phyloP scores from a whole-genome alignment of 1,139 yeast genomes.

The Lipomyces yarrowii region DNA sequence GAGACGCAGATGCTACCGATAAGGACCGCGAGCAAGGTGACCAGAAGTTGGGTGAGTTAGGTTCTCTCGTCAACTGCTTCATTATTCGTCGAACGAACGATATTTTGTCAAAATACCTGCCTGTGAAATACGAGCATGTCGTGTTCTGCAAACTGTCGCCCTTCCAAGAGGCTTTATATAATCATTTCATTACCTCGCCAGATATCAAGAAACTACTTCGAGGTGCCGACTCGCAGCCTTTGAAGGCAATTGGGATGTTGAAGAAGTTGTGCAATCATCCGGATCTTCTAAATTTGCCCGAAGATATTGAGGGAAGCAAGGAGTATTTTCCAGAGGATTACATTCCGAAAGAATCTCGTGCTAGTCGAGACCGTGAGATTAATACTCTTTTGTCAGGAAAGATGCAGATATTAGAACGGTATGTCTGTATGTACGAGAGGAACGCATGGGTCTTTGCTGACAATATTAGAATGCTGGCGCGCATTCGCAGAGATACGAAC shows the following conservation, averaged over 20 bases:
- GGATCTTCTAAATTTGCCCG: slow-evolving; percentile 73
- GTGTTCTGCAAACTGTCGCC: slow-evolving; percentile 84
- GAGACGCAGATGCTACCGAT: slow-evolving; percentile 91
- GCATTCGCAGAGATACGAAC: slow-evolving; percentile 77
- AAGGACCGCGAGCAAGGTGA: slow-evolving; percentile 75
- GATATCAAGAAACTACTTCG: slow-evolving; percentile 65
- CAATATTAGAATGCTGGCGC: slow-evolving; percentile 56
- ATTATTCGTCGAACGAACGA: slow-evolving; percentile 96
- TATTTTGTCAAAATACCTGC: slow-evolving; percentile 87
- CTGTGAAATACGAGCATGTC: slow-evolving; percentile 95
- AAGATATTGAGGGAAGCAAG: slow-evolving; percentile 72
- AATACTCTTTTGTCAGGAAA: slow-evolving; percentile 61
- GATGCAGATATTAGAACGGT: slow-evolving; percentile 53
- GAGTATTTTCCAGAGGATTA: slow-evolving; percentile 71
- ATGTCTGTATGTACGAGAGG: neutral
- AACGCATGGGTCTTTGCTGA: neutral
- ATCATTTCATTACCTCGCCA: slow-evolving; percentile 77
- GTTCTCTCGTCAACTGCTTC: slow-evolving; percentile 79
- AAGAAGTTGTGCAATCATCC: slow-evolving; percentile 95
- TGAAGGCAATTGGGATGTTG: slow-evolving; percentile 85
- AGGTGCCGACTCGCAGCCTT: slow-evolving; percentile 79
- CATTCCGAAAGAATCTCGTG: slow-evolving; percentile 48
- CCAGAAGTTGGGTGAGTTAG: slow-evolving; percentile 66
- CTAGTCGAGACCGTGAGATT: slow-evolving; percentile 64
- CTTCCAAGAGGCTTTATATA: slow-evolving; percentile 70